phyloP scores from a whole-genome alignment of 352 stramenopile genomes.

The Vaucheria bursata region DNA sequence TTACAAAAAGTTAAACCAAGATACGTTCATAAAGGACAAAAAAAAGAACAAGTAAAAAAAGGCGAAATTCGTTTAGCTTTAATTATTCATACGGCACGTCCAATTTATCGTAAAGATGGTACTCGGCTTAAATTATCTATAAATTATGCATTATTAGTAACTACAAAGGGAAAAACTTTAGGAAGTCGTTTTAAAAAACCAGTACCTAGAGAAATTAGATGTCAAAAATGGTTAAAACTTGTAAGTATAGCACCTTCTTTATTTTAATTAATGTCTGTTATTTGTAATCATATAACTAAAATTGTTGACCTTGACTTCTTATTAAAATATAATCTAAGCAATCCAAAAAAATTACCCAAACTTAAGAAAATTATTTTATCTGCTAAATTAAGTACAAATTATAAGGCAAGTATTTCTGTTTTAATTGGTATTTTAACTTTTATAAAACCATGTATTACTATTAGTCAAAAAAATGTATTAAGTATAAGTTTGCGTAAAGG shows the following conservation, averaged over 20 bases:
- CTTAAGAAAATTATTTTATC: not conserved
- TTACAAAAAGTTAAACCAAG: constrained; percentile 2
- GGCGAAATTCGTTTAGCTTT: too few relatives aligned
- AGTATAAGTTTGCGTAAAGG: not conserved
- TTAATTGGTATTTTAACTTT: not conserved
- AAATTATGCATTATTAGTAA: too few relatives aligned
- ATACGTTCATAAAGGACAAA: not conserved
- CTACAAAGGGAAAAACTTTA: too few relatives aligned
- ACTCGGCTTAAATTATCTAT: too few relatives aligned
- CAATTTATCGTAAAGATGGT: too few relatives aligned
- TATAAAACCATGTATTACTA: not conserved
- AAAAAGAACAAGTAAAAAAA: too few relatives aligned
- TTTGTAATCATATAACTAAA: not conserved
- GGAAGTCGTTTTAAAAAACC: too few relatives aligned
- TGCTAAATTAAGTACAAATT: not conserved
- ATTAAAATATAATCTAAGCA: not conserved
- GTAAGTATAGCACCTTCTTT: too few relatives aligned
- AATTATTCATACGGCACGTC: too few relatives aligned
- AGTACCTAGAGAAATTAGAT: too few relatives aligned
- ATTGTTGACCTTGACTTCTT: not conserved
- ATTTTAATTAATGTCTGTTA: too few relatives aligned
- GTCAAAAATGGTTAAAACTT: too few relatives aligned
- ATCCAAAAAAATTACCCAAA: not conserved
- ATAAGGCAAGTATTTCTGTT: not conserved
- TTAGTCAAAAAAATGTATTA: not conserved